Evolutionary conservation across 768 basidiomycete genomes (phyloP).

Genomic region (Trametes cingulata): DNA sequence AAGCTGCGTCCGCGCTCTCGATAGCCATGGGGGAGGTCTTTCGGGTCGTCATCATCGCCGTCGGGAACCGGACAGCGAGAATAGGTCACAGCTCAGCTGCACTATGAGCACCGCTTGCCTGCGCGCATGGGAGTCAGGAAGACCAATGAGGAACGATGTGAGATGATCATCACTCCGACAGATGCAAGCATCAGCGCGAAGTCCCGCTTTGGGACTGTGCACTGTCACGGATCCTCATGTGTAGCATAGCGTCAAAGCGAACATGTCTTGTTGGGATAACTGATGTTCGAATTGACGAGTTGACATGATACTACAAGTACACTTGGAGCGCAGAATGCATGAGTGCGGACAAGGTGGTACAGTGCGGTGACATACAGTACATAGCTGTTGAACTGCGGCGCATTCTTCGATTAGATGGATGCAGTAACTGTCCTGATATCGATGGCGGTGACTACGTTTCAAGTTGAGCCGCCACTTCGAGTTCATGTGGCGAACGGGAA

Average conservation of each 20-base stretch:
- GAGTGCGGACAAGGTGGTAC: no score
- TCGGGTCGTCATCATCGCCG: slow-evolving; percentile 13
- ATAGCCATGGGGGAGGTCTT: background rate
- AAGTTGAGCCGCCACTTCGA: background rate
- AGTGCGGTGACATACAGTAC: no score
- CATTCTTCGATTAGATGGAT: no score
- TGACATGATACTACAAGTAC: no score
- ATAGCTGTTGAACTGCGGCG: no score
- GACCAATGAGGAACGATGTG: slow-evolving; percentile 1
- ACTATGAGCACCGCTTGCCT: background rate
- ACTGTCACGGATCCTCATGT: background rate
- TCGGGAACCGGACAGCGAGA: slow-evolving; percentile 8
- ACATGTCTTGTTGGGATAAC: no score
- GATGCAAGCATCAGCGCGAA: background rate
- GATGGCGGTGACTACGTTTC: background rate
- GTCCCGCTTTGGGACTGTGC: background rate
- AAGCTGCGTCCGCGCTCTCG: slow-evolving; percentile 8
- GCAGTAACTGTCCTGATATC: no score
- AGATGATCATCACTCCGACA: slow-evolving; percentile 13
- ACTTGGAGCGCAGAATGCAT: no score
- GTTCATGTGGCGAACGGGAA: slow-evolving; percentile 28
- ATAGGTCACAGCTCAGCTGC: slow-evolving; percentile 2
- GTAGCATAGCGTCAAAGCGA: no score
- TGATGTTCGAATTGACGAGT: no score
- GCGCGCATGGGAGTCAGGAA: background rate